phyloP scores from a whole-genome alignment of 116 monocot species.

The Cymodocea nodosa region DNA sequence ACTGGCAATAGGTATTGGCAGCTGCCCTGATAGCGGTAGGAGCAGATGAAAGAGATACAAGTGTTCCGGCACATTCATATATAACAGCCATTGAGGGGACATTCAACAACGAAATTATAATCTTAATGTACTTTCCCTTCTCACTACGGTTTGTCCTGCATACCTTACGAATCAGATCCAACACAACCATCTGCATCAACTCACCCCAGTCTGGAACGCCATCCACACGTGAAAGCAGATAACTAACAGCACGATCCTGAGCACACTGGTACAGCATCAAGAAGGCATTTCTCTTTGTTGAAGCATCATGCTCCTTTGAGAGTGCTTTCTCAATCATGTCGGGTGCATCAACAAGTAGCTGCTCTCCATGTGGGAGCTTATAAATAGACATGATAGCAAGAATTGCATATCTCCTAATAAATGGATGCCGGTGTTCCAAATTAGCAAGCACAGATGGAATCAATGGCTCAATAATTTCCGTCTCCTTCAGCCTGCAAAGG shows the following conservation, averaged over 20 bases:
- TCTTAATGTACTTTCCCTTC: conserved; percentile 72
- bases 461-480: conserved; percentile 77
- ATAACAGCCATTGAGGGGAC: conserved; percentile 49
- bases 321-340: conserved; percentile 64
- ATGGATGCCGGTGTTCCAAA: conserved; percentile 71
- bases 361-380: conserved; percentile 61
- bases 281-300: conserved; percentile 66
- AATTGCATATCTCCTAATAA: conserved; percentile 51
- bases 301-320: conserved; percentile 48
- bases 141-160: conserved; percentile 49
- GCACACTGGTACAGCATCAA: conserved; percentile 73
- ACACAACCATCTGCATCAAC: conserved; percentile 72
- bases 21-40: conserved; percentile 75
- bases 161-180: conserved; percentile 84
- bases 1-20: conserved; percentile 80
- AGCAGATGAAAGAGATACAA: conserved; percentile 78
- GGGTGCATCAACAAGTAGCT: conserved; percentile 63
- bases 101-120: conserved; percentile 58
- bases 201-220: conserved; percentile 60
- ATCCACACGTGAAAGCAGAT: conserved; percentile 48
- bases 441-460: conserved; percentile 58
- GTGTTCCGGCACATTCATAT: conserved; percentile 64
- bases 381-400: conserved; percentile 53
- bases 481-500: conserved; percentile 60
- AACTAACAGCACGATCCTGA: conserved; percentile 60